Evolutionary conservation across 192 early-diverging fungal genomes (phyloP), one percentile per base, ranked within the genome.

Genomic region (Backusella morwellensis): DNA sequence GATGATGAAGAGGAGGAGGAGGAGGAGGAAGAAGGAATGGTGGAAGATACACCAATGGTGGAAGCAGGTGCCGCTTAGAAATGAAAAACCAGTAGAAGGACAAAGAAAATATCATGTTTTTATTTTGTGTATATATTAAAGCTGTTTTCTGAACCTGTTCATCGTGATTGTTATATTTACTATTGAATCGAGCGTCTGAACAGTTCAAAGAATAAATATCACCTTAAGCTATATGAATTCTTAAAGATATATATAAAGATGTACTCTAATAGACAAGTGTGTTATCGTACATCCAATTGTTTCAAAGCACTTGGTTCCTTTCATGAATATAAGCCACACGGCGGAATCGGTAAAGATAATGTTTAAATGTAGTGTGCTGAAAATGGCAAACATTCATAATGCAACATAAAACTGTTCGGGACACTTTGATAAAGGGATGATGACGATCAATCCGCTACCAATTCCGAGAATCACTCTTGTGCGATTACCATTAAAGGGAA

Each of bases 401-500:
- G 29, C 91, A 26, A 93, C 80, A 2, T 91, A 87, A 26, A 94
- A 80, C 0, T 89, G 86, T 68, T 89, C 85, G 69, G 90, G 91
- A 34, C 84, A 85, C 79, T 91, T 90, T 3, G 90, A 87, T 34
- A 93, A 82, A 93, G 90, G 0, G 92, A 92, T 89, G 8, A 90
- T 91, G 0, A 90, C 88, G 70, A 95, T 91, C 29, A 91, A 85
- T 3, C 89, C 90, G 11, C 88, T 89, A 26, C 91, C 93, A 8
- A 93, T 85, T 14, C 93, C 92, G 69, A 83, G 90, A 35, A 90
- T 79, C 15, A 84, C 80, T 6, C 19, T 50, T 85, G 82, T 17
- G 85, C 86, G 12, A 78, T 77, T 8, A 91, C 81, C 89, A 92
- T 91, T 6, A 85, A 56, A 14, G 85, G 80, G 75, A 85, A 87